Conservation (phyloP, 2,329 filamentous ascomycete species). For the Annulohypoxylon truncatum region DNA sequence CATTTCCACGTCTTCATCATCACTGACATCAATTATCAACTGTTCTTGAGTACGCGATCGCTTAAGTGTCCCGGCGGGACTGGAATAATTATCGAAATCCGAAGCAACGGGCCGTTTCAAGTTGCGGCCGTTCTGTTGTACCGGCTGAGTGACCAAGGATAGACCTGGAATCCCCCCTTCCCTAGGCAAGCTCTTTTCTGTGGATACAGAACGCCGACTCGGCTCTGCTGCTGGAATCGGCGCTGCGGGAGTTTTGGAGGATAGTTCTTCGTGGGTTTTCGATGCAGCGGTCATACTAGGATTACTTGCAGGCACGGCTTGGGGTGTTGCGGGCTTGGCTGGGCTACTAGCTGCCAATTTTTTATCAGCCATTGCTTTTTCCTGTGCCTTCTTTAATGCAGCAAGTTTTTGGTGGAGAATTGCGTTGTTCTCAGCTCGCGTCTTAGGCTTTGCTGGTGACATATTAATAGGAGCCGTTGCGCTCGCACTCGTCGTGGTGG, state of each 20-base stretch:
- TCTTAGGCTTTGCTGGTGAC: slow-evolving; percentile 61
- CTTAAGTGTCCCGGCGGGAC: slow-evolving; percentile 58
- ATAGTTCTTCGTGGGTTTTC: slow-evolving; percentile 16
- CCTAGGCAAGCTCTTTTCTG: slow-evolving; percentile 35
- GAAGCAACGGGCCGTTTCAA: slow-evolving; percentile 74
- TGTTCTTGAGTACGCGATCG: slow-evolving; percentile 64
- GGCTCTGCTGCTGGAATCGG: slow-evolving; percentile 12
- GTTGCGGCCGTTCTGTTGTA: slow-evolving; percentile 45
- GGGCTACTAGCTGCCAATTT: slow-evolving; percentile 34
- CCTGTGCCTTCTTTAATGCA: slow-evolving; percentile 69
- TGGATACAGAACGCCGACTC: slow-evolving; percentile 28
- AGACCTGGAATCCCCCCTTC: slow-evolving; percentile 45
- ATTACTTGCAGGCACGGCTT: slow-evolving; percentile 7
- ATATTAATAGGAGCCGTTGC: slow-evolving; percentile 13
- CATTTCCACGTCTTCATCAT: slow-evolving; percentile 76
- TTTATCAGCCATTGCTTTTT: slow-evolving; percentile 46
- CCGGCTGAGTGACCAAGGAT: slow-evolving; percentile 39
- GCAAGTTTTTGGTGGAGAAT: slow-evolving; percentile 83
- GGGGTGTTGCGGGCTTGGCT: slow-evolving; percentile 26
- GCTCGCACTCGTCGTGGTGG: slow-evolving; percentile 8
- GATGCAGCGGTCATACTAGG: background rate
- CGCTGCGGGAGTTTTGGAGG: slow-evolving; percentile 18
- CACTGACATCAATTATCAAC: slow-evolving; percentile 87
- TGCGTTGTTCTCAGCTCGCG: slow-evolving; percentile 71
- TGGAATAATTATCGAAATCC: slow-evolving; percentile 72